Conservation (phyloP, 2,329 filamentous ascomycete species). For the Fusarium mexicanum region DNA sequence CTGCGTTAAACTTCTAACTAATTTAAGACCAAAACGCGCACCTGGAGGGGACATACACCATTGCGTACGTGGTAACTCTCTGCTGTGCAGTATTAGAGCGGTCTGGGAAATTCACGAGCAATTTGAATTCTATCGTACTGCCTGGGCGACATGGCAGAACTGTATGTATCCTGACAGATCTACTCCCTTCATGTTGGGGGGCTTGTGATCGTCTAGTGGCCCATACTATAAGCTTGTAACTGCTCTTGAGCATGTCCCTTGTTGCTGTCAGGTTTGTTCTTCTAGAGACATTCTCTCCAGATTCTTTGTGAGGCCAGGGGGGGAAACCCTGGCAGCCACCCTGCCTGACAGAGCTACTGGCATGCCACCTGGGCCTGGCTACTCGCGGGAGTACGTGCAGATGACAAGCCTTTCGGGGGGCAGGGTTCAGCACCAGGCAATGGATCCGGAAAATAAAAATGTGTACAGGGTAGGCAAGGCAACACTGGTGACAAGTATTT, state of each 20-base stretch:
- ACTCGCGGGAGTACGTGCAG: slow-evolving; percentile 32
- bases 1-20: background rate
- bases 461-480: background rate
- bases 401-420: slow-evolving; percentile 20
- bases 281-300: slow-evolving; percentile 30
- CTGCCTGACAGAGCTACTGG: slow-evolving; percentile 6
- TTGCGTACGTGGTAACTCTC: background rate
- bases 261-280: slow-evolving; percentile 15
- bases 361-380: slow-evolving; percentile 22
- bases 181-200: background rate
- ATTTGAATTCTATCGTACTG: background rate
- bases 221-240: slow-evolving; percentile 22
- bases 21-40: background rate
- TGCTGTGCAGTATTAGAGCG: background rate
- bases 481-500: background rate
- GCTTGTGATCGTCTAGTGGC: slow-evolving; percentile 2
- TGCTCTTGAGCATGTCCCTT: slow-evolving; percentile 7
- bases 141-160: background rate
- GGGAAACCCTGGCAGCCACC: background rate
- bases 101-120: background rate
- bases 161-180: background rate
- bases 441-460: background rate
- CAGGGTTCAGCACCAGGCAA: background rate
- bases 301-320: slow-evolving; percentile 25
- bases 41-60: background rate